A percentile compares a stretch with the other conserved stretches of the same genome.
phyloP scores from a whole-genome alignment of 352 stramenopile species.

The Elongisporangium senticosum region DNA sequence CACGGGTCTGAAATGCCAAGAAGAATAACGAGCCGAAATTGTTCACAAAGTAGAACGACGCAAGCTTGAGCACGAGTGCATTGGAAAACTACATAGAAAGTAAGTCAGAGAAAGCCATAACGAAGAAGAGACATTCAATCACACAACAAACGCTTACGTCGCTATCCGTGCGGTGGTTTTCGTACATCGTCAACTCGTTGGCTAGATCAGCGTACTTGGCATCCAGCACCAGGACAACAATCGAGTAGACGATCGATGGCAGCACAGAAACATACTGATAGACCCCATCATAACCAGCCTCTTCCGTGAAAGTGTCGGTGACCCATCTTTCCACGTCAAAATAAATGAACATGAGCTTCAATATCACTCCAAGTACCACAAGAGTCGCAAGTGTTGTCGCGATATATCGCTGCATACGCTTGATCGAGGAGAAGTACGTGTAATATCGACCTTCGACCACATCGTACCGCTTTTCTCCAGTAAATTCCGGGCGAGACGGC shows the following conservation, averaged over 20 bases:
- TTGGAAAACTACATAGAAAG: slow-evolving; percentile 69
- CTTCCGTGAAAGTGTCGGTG: slow-evolving; percentile 39
- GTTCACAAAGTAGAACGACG: slow-evolving; percentile 97
- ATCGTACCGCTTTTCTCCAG: slow-evolving; percentile 69
- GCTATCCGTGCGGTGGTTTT: slow-evolving; percentile 90
- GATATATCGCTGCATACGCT: slow-evolving; percentile 71
- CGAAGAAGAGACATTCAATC: slow-evolving; percentile 5
- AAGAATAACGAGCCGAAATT: slow-evolving; percentile 97
- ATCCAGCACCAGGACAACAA: slow-evolving; percentile 72
- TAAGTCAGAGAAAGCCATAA: slow-evolving; percentile 8
- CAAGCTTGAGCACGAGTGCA: slow-evolving; percentile 96
- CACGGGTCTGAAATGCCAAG: slow-evolving; percentile 88
- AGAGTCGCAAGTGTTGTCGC: slow-evolving; percentile 69
- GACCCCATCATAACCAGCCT: slow-evolving; percentile 58
- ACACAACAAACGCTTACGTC: slow-evolving; percentile 32
- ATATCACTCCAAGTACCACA: slow-evolving; percentile 52
- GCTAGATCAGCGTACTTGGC: slow-evolving; percentile 89
- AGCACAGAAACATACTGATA: slow-evolving; percentile 66
- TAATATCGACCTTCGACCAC: slow-evolving; percentile 78
- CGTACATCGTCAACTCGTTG: slow-evolving; percentile 89
- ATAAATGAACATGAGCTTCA: slow-evolving; percentile 80
- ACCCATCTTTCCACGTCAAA: slow-evolving; percentile 76
- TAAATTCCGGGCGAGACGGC: slow-evolving; percentile 56
- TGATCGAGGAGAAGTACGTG: slow-evolving; percentile 75
- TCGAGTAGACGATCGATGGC: slow-evolving; percentile 67